Base-by-base conservation (phyloP, 306 rosid species). In the Inga oerstediana region DNA sequence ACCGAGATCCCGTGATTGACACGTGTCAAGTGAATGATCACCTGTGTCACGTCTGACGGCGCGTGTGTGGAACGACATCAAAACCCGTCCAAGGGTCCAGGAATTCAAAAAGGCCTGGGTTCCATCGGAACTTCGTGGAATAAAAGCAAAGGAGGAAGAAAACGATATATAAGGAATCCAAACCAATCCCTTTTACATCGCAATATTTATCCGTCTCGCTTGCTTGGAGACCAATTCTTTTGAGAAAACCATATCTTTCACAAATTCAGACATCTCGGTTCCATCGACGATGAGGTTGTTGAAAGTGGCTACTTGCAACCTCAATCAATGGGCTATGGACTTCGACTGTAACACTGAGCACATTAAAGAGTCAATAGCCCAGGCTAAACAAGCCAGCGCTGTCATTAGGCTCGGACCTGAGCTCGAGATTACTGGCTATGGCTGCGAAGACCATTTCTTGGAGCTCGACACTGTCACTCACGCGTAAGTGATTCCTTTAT, bases 321-420 rank as follows among this genome's bases (percentile, higher is more conserved):
- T 96, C 39, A 96, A 96, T 86, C 99, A 96, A 85, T 96, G 99
- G 98, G 99, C 99, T 44, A 92, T 96, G 99, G 99, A 96, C 82
- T 92, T 93, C 79, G 94, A 94, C 74, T 89, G 79, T 83, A 96
- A 96, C 85, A 39, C 87, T 2, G 86, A 88, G 45, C 88, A 85
- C 89, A 96, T 94, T 86, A 94, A 91, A 82, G 87, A 90, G 6
- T 96, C 99, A 14, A 89, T 96, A 52, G 74, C 84, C 15, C 49
- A 76, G 75, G 93, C 97, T 46, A 96, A 91, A 82, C 76, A 88
- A 69, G 91, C 93, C 48, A 98, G 97, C 16, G 99, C 99, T 34
- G 91, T 80, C 54, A 85, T 96, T 69, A 73, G 99, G 24, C 98
- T 96, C 3, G 97, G 99, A 4, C 99, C 98, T 4, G 99, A 96